A percentile compares a stretch with the other conserved stretches of the same genome.
Conservation (phyloP, 1,139 yeast genomes). For the Hyphopichia khmerensis region DNA sequence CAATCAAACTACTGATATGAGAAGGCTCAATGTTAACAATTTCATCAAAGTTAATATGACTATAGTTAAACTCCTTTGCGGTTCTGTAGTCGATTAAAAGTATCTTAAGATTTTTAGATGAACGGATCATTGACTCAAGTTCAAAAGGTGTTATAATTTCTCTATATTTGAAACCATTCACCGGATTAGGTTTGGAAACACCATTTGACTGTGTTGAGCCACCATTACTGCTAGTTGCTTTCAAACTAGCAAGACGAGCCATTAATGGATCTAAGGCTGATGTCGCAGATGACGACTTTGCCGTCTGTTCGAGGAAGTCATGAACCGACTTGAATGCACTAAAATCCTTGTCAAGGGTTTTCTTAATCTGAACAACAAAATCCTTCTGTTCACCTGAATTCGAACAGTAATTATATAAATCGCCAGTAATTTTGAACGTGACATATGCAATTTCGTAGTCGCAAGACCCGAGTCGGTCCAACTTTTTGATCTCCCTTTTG, state of each 20-base stretch:
- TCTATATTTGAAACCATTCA: constrained; percentile 13
- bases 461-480: constrained; percentile 31
- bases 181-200: background rate
- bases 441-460: constrained; percentile 2
- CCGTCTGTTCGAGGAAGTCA: background rate
- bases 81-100: constrained; percentile 68
- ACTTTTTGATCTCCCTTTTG: constrained; percentile 28
- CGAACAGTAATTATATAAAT: constrained; percentile 15
- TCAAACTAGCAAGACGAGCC: constrained; percentile 18
- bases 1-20: constrained; percentile 25
- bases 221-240: background rate
- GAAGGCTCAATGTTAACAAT: constrained; percentile 74
- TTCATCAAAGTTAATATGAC: constrained; percentile 57
- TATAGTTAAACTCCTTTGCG: constrained; percentile 52
- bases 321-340: constrained; percentile 9
- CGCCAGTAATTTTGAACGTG: constrained; percentile 17
- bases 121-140: constrained; percentile 17
- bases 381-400: constrained; percentile 14
- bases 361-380: constrained; percentile 19
- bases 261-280: constrained; percentile 19
- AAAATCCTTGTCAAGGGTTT: constrained; percentile 20
- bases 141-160: constrained; percentile 28
- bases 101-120: constrained; percentile 17
- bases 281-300: background rate
- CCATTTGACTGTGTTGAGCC: background rate